A percentile compares a stretch with the other conserved stretches of the same genome.
Conservation (phyloP, 495 filamentous ascomycete species). For the Aspergillus avenaceus region DNA sequence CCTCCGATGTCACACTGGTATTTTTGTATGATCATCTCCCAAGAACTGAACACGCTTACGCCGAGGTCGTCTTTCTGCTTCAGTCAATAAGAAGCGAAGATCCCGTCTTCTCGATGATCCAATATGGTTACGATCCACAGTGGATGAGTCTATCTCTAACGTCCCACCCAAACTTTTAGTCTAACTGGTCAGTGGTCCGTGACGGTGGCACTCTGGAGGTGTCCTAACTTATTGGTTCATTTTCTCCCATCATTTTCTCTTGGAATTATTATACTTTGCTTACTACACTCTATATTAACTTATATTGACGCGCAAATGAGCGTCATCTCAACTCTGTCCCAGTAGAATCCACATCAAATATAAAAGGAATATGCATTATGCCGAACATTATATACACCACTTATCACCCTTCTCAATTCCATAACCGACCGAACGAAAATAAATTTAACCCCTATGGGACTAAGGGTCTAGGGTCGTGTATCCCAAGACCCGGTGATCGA, state of each 20-base stretch:
- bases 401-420: background rate
- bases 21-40: background rate
- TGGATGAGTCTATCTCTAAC: slow-evolving; percentile 8
- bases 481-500: background rate
- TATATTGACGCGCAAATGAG: background rate
- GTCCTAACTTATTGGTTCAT: background rate
- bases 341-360: too few relatives aligned
- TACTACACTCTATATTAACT: background rate
- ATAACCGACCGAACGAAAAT: background rate
- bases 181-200: background rate
- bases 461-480: background rate
- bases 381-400: background rate
- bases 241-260: background rate
- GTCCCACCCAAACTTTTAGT: background rate
- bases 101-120: slow-evolving; percentile 4
- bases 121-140: slow-evolving; percentile 8
- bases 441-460: background rate
- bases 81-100: slow-evolving; percentile 1
- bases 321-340: too few relatives aligned
- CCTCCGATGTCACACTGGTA: background rate
- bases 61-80: background rate
- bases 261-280: background rate
- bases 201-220: background rate
- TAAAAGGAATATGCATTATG: too few relatives aligned
- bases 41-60: background rate